Evolutionary conservation across 192 early-diverging fungal genomes (phyloP).

Genomic region (Coemansia sp.): DNA sequence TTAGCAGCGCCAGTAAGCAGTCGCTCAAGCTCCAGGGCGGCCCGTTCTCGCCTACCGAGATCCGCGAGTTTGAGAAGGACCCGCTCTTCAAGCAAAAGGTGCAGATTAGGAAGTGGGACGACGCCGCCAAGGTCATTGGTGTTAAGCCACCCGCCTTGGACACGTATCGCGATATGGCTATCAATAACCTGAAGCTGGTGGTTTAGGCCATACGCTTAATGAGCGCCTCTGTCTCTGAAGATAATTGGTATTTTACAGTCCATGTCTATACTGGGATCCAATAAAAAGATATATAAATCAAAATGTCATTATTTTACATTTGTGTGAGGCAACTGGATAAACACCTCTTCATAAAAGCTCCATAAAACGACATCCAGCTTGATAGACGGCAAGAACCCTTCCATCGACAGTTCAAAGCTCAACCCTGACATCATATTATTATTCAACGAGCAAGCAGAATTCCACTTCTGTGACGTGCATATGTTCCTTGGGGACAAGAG

Average conservation of each 20-base stretch:
- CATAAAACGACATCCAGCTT: no score
- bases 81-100: conserved; percentile 60
- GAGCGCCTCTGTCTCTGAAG: neutral
- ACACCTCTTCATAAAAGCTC: no score
- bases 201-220: neutral
- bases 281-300: neutral
- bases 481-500: neutral
- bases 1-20: conserved; percentile 59
- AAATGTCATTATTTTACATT: no score
- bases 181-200: conserved; percentile 28
- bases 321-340: no score
- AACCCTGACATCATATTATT: neutral
- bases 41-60: conserved; percentile 53
- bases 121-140: conserved; percentile 56
- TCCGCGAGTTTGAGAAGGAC: conserved; percentile 54
- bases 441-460: no score
- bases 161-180: conserved; percentile 48
- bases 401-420: neutral
- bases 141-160: conserved; percentile 56
- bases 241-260: neutral
- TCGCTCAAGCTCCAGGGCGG: conserved; percentile 63
- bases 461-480: neutral
- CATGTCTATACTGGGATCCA: neutral
- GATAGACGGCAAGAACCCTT: no score
- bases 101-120: conserved; percentile 63